Evolutionary conservation across 805 yeast genomes (phyloP), one percentile per base, ranked within the genome.

Genomic region (Candida jianshihensis): DNA sequence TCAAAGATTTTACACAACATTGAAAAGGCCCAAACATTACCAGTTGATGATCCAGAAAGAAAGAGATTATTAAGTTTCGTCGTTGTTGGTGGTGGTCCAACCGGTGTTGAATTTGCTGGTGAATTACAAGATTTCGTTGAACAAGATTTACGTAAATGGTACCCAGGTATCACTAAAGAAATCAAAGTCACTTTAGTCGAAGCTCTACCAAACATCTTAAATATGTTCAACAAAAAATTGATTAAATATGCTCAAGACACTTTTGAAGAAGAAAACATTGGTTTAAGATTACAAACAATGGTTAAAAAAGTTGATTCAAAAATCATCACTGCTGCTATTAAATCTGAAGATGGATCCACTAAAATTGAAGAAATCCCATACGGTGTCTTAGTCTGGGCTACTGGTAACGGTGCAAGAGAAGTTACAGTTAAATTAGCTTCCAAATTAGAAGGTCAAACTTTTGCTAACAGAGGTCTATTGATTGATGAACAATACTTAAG

Each of bases 71-170:
- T 89, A 58, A 82, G 81, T 44, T 80, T 88, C 51, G 90, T 90
- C 44, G 95, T 90, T 44, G 94, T 92, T 49, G 97, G 97, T 54
- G 97, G 97, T 64, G 97, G 97, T 46, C 97, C 97, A 59, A 89
- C 97, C 30, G 97, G 97, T 68, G 96, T 89, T 44, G 97, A 88
- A 66, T 83, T 88, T 53, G 96, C 97, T 48, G 97, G 95, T 55
- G 97, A 90, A 65, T 68, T 89, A 51, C 94, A 84, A 66, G 97
- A 89, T 63, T 90, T 85, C 64, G 83, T 88, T 44, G 88, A 84
- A 60, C 94, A 89, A 61, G 97, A 89, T 63, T 71, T 89, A 63
- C 65, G 68, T 52, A 84, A 81, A 64, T 85, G 94, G 88, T 81
- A 85, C 66, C 97, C 97, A 30, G 81, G 73, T 53, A 75, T 89